These are phyloP conservation scores for Microcyclosporella mali DNA, from an alignment of 2,329 filamentous ascomycete genomes.

Conservation along the genomic window DNA sequence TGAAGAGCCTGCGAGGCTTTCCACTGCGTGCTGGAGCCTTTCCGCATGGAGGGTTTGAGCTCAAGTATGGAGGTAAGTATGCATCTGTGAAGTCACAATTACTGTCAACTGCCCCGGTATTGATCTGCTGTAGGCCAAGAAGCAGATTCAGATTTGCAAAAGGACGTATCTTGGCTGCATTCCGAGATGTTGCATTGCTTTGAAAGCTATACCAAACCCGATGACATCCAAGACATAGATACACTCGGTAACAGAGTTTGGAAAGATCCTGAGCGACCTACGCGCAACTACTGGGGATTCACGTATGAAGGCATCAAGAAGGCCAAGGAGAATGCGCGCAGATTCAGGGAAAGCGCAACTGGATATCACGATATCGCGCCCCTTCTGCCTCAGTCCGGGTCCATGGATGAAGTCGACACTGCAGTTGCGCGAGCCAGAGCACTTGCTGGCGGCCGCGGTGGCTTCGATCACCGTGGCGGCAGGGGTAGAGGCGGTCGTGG, in stretches of 20 bases:
- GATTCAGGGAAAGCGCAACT: conserved; percentile 10
- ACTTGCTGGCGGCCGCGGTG: conserved; percentile 14
- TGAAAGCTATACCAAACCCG: conserved; percentile 24
- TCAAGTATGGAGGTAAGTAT: conserved; percentile 19
- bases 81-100: background rate
- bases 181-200: conserved; percentile 22
- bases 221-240: conserved; percentile 28
- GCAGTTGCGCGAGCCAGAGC: conserved; percentile 20
- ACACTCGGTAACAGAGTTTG: conserved; percentile 29
- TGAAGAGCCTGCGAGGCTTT: conserved; percentile 25
- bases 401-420: conserved; percentile 11
- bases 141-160: conserved; percentile 15
- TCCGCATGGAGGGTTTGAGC: conserved; percentile 22
- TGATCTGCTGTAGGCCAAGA: conserved; percentile 13
- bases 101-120: background rate
- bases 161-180: conserved; percentile 21
- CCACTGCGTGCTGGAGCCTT: conserved; percentile 24
- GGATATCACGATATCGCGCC: conserved; percentile 20
- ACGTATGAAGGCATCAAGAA: conserved; percentile 20
- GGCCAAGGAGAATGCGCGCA: conserved; percentile 17
- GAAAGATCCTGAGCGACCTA: conserved; percentile 26
- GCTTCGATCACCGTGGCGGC: conserved; percentile 5
- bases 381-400: conserved; percentile 2
- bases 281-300: conserved; percentile 30
- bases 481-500: conserved; percentile 4